These are phyloP conservation scores for Eudorina sp. DNA, from an alignment of 139 green algal genomes.

Conservation along the genomic window DNA sequence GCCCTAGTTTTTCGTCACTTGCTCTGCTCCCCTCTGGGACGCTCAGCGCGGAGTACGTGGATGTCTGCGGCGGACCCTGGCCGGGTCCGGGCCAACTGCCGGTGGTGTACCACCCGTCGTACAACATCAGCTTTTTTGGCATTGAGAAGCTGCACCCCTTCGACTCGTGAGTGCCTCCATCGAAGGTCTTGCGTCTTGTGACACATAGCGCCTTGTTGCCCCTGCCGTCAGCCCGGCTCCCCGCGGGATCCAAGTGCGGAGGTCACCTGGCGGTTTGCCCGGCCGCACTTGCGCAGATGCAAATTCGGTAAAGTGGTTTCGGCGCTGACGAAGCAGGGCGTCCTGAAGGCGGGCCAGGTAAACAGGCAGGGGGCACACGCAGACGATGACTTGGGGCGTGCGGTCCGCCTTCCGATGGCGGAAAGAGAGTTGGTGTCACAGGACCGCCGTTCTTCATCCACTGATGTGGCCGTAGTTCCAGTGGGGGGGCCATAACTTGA, in stretches of 20 bases:
- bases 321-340: neutral
- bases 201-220: no score
- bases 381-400: no score
- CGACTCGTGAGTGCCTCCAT: constrained; percentile 72
- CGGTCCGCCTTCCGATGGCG: no score
- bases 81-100: neutral
- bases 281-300: constrained; percentile 42
- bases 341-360: constrained; percentile 14
- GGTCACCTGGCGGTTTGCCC: no score
- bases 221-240: no score
- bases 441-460: no score
- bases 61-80: neutral
- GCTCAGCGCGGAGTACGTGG: neutral
- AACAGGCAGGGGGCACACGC: neutral
- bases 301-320: constrained; percentile 74
- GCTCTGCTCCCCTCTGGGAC: neutral
- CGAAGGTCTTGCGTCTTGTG: no score
- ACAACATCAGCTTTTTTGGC: constrained; percentile 80
- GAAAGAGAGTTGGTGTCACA: no score
- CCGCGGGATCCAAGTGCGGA: no score
- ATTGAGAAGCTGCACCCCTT: constrained; percentile 90
- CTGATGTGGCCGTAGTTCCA: no score
- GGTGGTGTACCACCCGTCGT: constrained; percentile 22
- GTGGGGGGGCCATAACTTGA: no score
- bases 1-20: neutral